Evolutionary conservation across 169 alveolate genomes (phyloP).

Genomic region (Ichthyophthirius multifiliis): DNA sequence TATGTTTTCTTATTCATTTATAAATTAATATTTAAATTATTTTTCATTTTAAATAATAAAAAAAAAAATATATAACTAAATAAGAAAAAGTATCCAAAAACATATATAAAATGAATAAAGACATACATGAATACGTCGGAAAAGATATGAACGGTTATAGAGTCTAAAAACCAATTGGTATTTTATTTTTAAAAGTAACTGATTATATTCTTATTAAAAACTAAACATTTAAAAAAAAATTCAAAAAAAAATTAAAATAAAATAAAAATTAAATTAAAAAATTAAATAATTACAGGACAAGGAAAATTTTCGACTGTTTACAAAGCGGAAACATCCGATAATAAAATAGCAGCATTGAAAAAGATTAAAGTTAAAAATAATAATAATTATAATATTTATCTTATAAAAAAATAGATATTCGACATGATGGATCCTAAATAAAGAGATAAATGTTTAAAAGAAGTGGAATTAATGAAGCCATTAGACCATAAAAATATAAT

Average conservation of each 20-base stretch:
- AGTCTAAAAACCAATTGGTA: slow-evolving; percentile 16
- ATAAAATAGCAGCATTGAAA: slow-evolving; percentile 72
- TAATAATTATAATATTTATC: neutral
- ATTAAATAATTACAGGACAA: slow-evolving; percentile 48
- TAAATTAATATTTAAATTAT: too few relatives aligned
- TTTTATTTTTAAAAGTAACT: neutral
- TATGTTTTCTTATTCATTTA: too few relatives aligned
- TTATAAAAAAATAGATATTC: slow-evolving; percentile 58
- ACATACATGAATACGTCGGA: neutral
- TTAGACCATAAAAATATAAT: slow-evolving; percentile 77
- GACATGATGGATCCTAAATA: slow-evolving; percentile 82
- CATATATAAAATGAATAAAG: neutral
- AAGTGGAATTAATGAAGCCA: slow-evolving; percentile 68
- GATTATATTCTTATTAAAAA: neutral
- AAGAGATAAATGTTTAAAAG: slow-evolving; percentile 83
- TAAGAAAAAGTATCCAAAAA: too few relatives aligned
- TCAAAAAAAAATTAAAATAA: neutral
- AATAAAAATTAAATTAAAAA: neutral
- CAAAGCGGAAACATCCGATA: slow-evolving; percentile 69
- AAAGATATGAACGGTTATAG: slow-evolving; percentile 8
- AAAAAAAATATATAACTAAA: too few relatives aligned
- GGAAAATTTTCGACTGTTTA: slow-evolving; percentile 85
- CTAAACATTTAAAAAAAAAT: neutral
- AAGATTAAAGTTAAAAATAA: slow-evolving; percentile 51
- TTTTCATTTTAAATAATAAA: too few relatives aligned